Evolutionary conservation across 352 stramenopile genomes (phyloP).

Genomic region (Globisporangium nodosum): DNA sequence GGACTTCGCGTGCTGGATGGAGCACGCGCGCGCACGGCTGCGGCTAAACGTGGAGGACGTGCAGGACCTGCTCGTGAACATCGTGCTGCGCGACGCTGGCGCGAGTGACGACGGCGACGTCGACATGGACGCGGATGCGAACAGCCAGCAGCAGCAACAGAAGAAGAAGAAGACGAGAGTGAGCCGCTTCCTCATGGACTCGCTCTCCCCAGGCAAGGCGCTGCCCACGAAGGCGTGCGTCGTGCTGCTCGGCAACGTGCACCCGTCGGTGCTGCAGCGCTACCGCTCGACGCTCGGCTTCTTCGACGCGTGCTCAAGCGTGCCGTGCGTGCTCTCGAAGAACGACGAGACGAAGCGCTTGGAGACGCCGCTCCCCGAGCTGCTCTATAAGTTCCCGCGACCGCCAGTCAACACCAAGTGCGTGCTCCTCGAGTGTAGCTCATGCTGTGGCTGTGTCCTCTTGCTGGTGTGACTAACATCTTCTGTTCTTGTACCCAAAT

Average conservation of each 20-base stretch:
- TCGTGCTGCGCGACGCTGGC: constrained; percentile 15
- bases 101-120: constrained; percentile 11
- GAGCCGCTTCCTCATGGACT: constrained; percentile 56
- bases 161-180: constrained; percentile 3
- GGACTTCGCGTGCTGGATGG: constrained; percentile 70
- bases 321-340: constrained; percentile 67
- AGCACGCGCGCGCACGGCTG: constrained; percentile 29
- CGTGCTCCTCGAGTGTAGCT: constrained; percentile 1
- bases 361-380: constrained; percentile 53
- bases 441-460: neutral
- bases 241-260: constrained; percentile 60
- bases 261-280: constrained; percentile 66
- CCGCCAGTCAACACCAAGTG: constrained; percentile 60
- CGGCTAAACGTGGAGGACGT: constrained; percentile 57
- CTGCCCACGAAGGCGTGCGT: constrained; percentile 67
- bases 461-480: neutral
- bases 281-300: constrained; percentile 60
- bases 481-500: neutral
- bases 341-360: constrained; percentile 38
- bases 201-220: constrained; percentile 30
- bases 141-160: neutral
- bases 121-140: constrained; percentile 1
- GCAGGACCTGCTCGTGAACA: constrained; percentile 52
- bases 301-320: constrained; percentile 66
- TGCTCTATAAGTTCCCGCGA: constrained; percentile 69